These are phyloP conservation scores for Albatrellus ellisii DNA, from an alignment of 768 basidiomycete genomes.

Conservation along the genomic window DNA sequence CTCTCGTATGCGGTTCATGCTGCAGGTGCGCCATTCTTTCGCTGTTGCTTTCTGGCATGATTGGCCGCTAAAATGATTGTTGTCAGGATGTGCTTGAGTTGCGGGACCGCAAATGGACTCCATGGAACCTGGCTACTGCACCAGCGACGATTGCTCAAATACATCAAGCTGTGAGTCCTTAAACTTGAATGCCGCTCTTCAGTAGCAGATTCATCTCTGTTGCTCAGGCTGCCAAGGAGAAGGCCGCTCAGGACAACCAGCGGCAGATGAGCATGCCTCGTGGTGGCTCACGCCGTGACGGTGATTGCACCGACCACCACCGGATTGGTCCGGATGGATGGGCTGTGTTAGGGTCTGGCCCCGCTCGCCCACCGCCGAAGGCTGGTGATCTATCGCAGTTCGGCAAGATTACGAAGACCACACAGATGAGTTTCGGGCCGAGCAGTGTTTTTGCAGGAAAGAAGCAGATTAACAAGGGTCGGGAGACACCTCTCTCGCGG, in stretches of 20 bases:
- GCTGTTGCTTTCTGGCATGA: neutral
- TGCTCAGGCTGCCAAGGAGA: conserved; percentile 71
- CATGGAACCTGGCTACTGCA: conserved; percentile 57
- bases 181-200: conserved; percentile 1
- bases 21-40: conserved; percentile 56
- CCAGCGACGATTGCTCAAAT: conserved; percentile 84
- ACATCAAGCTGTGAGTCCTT: conserved; percentile 60
- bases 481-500: conserved; percentile 61
- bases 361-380: conserved; percentile 49
- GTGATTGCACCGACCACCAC: conserved; percentile 44
- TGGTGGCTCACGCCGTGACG: conserved; percentile 81
- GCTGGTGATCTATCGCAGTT: conserved; percentile 81
- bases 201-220: conserved; percentile 4
- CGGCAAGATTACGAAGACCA: conserved; percentile 66
- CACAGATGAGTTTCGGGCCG: conserved; percentile 71
- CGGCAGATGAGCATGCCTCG: conserved; percentile 75
- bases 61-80: conserved; percentile 4
- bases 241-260: conserved; percentile 75
- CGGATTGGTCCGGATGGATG: conserved; percentile 64
- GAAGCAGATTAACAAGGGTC: conserved; percentile 32
- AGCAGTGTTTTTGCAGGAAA: conserved; percentile 71
- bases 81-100: conserved; percentile 82
- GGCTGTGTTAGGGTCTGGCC: conserved; percentile 28
- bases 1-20: conserved; percentile 89
- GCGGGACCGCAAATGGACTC: conserved; percentile 71